Percentiles rank a stretch among this genome's conserved stretches.
Conservation (phyloP, 805 yeast genomes). For the Metschnikowia chrysomelidarum region DNA sequence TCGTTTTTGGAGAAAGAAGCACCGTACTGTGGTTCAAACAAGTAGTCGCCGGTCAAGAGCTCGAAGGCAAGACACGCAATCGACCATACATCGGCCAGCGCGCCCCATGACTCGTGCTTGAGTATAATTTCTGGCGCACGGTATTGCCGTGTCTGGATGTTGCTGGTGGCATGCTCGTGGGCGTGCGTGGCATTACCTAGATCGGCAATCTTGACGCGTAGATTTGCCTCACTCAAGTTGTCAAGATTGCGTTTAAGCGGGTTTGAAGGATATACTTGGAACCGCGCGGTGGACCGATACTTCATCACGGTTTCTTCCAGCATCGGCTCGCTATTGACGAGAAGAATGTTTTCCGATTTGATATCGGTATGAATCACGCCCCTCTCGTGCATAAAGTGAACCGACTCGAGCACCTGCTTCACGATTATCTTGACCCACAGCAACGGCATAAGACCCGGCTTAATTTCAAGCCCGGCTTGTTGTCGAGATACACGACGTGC, state of each 20-base stretch:
- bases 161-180: constrained; percentile 78
- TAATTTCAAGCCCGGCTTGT: neutral
- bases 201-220: constrained; percentile 78
- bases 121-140: constrained; percentile 76
- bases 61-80: constrained; percentile 89
- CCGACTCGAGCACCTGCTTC: constrained; percentile 68
- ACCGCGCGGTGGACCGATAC: neutral
- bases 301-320: neutral
- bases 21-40: constrained; percentile 86
- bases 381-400: constrained; percentile 71
- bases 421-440: constrained; percentile 78
- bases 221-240: constrained; percentile 4
- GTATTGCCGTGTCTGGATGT: constrained; percentile 89
- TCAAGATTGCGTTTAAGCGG: constrained; percentile 11
- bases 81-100: constrained; percentile 95
- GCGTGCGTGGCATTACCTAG: constrained; percentile 89
- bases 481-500: constrained; percentile 28
- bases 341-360: constrained; percentile 62
- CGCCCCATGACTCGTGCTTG: constrained; percentile 74
- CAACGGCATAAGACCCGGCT: constrained; percentile 47
- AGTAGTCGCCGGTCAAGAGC: constrained; percentile 87
- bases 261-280: constrained; percentile 18
- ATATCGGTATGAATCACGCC: constrained; percentile 75
- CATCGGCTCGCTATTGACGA: constrained; percentile 5
- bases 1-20: constrained; percentile 82